Conservation (phyloP, 345 rosid genomes). For the Adansonia digitata region DNA sequence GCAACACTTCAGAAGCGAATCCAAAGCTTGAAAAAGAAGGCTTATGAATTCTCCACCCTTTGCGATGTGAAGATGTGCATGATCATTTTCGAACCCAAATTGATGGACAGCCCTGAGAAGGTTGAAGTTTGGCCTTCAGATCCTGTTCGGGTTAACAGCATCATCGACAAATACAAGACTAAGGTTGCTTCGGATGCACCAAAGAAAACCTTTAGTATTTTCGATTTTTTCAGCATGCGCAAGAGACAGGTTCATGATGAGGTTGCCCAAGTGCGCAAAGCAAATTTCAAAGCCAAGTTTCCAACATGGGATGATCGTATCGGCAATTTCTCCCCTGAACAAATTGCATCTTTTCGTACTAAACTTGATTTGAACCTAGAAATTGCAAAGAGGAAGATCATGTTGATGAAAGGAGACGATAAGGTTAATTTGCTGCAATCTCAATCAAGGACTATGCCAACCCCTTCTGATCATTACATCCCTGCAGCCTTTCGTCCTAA, state of each 20-base stretch:
- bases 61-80: slow-evolving; percentile 6
- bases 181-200: not conserved
- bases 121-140: slow-evolving; percentile 12
- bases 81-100: slow-evolving; percentile 2
- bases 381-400: not conserved
- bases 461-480: not conserved
- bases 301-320: slow-evolving; percentile 14
- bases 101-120: not conserved
- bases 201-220: not conserved
- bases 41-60: slow-evolving; percentile 6
- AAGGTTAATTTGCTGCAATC: not conserved
- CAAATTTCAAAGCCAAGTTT: slow-evolving; percentile 9
- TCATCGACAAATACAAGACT: not conserved
- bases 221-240: not conserved
- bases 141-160: not conserved
- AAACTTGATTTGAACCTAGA: slow-evolving; percentile 2
- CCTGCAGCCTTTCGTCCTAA: not conserved
- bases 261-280: not conserved
- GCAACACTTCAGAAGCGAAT: not conserved
- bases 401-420: not conserved
- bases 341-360: not conserved
- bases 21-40: slow-evolving; percentile 3
- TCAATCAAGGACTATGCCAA: not conserved
- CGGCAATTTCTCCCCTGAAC: not conserved
- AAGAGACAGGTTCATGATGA: not conserved